Conservation (phyloP, 2,329 filamentous ascomycete genomes). For the Thielaviopsis punctulata region DNA sequence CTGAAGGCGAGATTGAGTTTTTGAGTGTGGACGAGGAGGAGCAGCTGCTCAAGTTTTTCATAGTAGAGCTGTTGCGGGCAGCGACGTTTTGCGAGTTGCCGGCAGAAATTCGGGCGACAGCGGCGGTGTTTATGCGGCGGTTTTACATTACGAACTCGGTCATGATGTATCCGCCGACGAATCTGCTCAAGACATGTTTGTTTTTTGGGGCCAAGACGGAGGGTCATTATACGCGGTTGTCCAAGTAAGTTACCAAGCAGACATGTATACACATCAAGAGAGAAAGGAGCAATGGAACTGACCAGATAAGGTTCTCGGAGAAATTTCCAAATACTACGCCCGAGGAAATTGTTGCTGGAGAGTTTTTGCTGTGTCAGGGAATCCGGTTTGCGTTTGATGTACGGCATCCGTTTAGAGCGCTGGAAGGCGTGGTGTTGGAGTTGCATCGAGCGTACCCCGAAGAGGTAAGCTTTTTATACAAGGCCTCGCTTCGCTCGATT, state of each 20-base stretch:
- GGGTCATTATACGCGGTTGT: constrained; percentile 52
- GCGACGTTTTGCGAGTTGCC: constrained; percentile 28
- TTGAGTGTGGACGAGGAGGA: constrained; percentile 71
- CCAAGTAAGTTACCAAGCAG: constrained; percentile 20
- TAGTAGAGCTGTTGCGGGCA: constrained; percentile 38
- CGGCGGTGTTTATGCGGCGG: constrained; percentile 75
- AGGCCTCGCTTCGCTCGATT: too few species aligned
- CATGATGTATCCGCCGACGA: constrained; percentile 88
- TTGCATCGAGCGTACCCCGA: constrained; percentile 50
- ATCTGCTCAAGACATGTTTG: constrained; percentile 75
- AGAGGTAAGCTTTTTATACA: constrained; percentile 29
- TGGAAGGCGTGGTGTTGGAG: constrained; percentile 78
- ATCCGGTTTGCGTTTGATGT: constrained; percentile 90
- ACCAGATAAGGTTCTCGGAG: constrained; percentile 38
- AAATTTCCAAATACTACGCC: constrained; percentile 53
- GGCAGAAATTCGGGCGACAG: constrained; percentile 38
- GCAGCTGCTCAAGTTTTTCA: constrained; percentile 64
- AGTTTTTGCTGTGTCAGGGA: constrained; percentile 84
- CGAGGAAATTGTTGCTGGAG: constrained; percentile 74
- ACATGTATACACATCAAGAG: neutral
- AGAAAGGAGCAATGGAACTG: neutral
- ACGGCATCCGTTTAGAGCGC: constrained; percentile 69
- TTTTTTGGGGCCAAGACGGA: constrained; percentile 93
- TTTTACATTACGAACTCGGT: constrained; percentile 93
- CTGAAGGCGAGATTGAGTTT: constrained; percentile 40